Base-by-base conservation (phyloP, 2,329 filamentous ascomycete genomes). In the Aspergillus terreus region DNA sequence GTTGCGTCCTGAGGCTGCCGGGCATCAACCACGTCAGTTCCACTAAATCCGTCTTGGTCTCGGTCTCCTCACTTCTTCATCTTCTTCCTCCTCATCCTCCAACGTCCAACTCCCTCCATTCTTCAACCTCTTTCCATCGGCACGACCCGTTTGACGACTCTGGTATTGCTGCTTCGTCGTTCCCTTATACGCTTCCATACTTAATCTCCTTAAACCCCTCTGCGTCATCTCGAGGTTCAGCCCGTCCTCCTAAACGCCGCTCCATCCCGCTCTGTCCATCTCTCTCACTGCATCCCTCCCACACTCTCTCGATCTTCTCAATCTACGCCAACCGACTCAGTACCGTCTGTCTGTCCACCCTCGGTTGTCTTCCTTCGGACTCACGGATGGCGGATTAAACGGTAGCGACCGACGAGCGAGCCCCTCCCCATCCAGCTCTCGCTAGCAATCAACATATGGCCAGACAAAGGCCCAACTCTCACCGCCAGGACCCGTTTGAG, bases 321-420 rank as follows among this genome's bases (percentile, higher is more conserved):
- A 38, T 38, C 35, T n/a, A n/a, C 49, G 49, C 50, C 52, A 40
- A 51, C 49, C 36, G 44, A 46, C 43, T 30, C 51, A 53, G 27
- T 42, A 36, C 51, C 58, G 50, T 60, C 58, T 60, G 61, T 57
- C 54, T 52, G 50, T 52, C 63, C 57, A 49, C 55, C 46, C 52
- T 56, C 54, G 51, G 48, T 49, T 47, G 43, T 33, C 38, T 40
- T 45, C 46, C 36, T 30, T 44, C 23, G 46, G 47, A 63, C 60
- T 60, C 52, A 64, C 70, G 70, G 64, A 76, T 76, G 73, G 73
- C 72, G 67, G 69, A 66, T 70, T 73, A 63, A 69, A 64, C 63
- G 63, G 68, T 63, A 53, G 60, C 53, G 58, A 63, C 59, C 58
- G 52, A 66, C 61, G 57, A 68, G 59, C 62, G 63, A 63, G 56